Base-by-base conservation (phyloP, 1,284 basidiomycete genomes). In the Cutaneotrichosporon mucoides region DNA sequence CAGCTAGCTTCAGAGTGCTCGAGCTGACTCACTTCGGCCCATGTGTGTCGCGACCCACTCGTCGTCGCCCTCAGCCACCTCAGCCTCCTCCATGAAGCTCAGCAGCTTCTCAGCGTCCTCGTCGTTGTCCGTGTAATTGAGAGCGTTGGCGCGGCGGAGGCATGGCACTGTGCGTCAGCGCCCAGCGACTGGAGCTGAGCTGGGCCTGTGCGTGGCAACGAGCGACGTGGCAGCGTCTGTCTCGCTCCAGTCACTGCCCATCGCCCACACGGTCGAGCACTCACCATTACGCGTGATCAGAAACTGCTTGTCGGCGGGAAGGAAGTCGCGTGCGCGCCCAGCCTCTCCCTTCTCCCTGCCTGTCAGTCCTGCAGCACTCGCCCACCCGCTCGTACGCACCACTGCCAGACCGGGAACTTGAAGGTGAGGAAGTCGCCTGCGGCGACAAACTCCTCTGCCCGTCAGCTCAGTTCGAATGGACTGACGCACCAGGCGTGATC, bases 321-420 rank as follows among this genome's bases (percentile, higher is more conserved):
- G 84, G 79, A 92, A 99, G 68, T 98, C 94, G 64, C 93, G 84
- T 35, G 84, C 82, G 80, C 90, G 91, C 43, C 86, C 84, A 51
- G 87, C 73, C 69, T 96, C 92, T 57, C 92, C 92, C 68, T 86
- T 88, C 80, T 94, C 89, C 92, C 92, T 94, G 68, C 37, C 35
- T 36, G 55, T 64, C 45, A 55, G 59, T 43, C 24, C 24, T 24
- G 24, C 24, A 24, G 45, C 13, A 34, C 38, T 12, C 43, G 42
- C 15, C 36, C 11, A 34, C 10, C 16, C 16, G 38, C 36, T 42
- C 2, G 42, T 24, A 70, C 88, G 67, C 69, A 90, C 92, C 92
- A 96, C 72, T 86, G 83, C 92, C 92, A 96, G 37, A 94, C 91
- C 13, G 90, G 90, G 79, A 95, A 97, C 81, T 96, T 96, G 85